Base-by-base conservation (phyloP, 1,284 basidiomycete genomes). In the Pholiota adiposa region DNA sequence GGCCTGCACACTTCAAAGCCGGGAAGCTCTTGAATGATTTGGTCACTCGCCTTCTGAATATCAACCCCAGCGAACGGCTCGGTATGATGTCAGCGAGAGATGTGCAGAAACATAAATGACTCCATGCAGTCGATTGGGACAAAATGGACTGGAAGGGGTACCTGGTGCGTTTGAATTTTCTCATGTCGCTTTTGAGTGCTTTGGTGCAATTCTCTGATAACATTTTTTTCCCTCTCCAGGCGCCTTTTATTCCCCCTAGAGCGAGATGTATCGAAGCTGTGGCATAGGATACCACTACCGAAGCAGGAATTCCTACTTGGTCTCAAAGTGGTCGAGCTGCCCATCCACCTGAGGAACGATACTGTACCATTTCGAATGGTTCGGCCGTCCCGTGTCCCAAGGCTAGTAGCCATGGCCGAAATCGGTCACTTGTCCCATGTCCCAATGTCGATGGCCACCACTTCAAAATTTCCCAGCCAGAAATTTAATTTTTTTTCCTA, bases 91-190 rank as follows among this genome's bases (percentile, higher is more conserved):
- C 69, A n/a, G 65, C 68, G 34, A 56, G 70, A 8, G 72, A 74
- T 19, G 70, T 82, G 33, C 66, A 70, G 62, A 56, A 65, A 11
- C 77, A 82, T 56, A 67, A 72, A 1, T 80, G 78, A 77, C 61
- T 83, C 36, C 63, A 60, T 3, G 72, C 72, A 38, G 70, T 84
- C 12, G 73, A 79, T 53, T 83, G 81, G 82, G 66, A 65, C n/a
- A 77, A 73, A 63, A 75, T 84, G 70, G 58, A 71, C 1, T 63
- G 66, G 1, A 74, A 76, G 31, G 66, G 70, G 49, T 82, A 83
- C 58, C 57, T 78, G 31, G 83, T 83, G 65, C 51, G 82, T 72
- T 46, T 78, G 33, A 18, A 29, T 5, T 19, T 43, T 19, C 12
- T n/a, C 43, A n/a, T 34, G 33, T 29, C 12, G 29, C 34, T 34